phyloP scores from a whole-genome alignment of 1,139 yeast genomes.

The Kodamaea anthophila region DNA sequence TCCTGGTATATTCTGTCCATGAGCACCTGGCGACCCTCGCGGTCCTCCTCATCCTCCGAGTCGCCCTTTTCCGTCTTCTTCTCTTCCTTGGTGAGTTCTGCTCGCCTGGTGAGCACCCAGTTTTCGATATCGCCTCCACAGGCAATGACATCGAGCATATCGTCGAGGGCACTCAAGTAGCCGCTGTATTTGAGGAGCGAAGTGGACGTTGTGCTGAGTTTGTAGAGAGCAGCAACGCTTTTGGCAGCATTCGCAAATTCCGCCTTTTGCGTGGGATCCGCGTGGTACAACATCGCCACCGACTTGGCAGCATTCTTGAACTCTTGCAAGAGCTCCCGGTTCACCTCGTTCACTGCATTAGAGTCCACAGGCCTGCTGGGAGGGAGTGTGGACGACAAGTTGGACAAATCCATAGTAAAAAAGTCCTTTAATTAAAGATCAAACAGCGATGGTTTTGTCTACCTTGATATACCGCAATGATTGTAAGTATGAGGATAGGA shows the following conservation, averaged over 20 bases:
- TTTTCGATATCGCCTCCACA: conserved; percentile 45
- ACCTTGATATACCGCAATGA: conserved; percentile 68
- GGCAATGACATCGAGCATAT: conserved; percentile 42
- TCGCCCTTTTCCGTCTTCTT: conserved; percentile 7
- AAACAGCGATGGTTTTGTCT: conserved; percentile 53
- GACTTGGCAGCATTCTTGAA: conserved; percentile 43
- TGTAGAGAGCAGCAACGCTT: conserved; percentile 56
- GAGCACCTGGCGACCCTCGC: neutral
- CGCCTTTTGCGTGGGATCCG: conserved; percentile 21
- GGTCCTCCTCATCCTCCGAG: neutral
- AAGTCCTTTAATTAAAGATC: conserved; percentile 4
- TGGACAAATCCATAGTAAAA: conserved; percentile 48
- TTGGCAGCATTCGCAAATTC: conserved; percentile 62
- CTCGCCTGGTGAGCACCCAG: conserved; percentile 46
- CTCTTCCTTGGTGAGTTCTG: conserved; percentile 33
- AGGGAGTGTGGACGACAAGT: conserved; percentile 47
- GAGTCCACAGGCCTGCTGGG: conserved; percentile 41
- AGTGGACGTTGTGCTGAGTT: conserved; percentile 44
- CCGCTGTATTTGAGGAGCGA: conserved; percentile 45
- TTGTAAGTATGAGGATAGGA: conserved; percentile 47
- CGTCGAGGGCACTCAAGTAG: conserved; percentile 52
- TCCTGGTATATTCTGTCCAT: too few relatives aligned
- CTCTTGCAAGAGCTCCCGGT: conserved; percentile 35
- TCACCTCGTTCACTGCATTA: conserved; percentile 37
- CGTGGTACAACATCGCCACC: conserved; percentile 38